Conservation (phyloP, 768 basidiomycete species). For the Tephrocybe sp. region DNA sequence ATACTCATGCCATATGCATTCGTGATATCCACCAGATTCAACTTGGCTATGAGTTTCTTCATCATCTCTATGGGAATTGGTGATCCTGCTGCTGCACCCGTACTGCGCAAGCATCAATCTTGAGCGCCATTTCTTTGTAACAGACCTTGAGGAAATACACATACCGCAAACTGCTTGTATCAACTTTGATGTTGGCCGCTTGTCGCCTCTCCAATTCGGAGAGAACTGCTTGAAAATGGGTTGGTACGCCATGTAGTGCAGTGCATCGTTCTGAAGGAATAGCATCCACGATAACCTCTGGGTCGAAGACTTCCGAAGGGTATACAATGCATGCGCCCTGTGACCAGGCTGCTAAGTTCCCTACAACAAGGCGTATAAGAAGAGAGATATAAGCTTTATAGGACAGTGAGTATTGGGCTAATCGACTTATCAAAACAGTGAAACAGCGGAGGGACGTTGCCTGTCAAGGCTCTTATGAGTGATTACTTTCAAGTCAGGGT, state of each 20-base stretch:
- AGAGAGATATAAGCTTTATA: constrained; percentile 6
- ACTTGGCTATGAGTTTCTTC: constrained; percentile 61
- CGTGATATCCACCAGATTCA: constrained; percentile 71
- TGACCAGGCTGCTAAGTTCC: constrained; percentile 76
- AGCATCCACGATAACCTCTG: constrained; percentile 66
- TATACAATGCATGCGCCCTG: constrained; percentile 76
- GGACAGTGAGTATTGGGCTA: no score
- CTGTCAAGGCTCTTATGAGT: constrained; percentile 29
- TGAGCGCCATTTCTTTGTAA: no score
- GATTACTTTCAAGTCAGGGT: not conserved
- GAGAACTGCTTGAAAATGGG: constrained; percentile 77
- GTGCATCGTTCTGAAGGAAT: constrained; percentile 70
- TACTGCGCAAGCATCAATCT: no score
- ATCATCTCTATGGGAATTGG: constrained; percentile 79
- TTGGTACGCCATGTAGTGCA: constrained; percentile 81
- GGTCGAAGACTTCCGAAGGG: constrained; percentile 62
- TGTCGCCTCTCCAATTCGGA: constrained; percentile 60
- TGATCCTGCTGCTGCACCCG: constrained; percentile 81
- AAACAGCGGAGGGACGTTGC: constrained; percentile 82
- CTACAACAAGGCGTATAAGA: constrained; percentile 67
- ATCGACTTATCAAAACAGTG: constrained; percentile 84
- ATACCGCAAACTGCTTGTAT: constrained; percentile 56
- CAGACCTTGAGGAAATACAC: constrained; percentile 6
- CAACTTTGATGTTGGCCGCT: constrained; percentile 40
- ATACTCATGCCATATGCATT: constrained; percentile 87